phyloP scores from a whole-genome alignment of 2,329 filamentous ascomycete species.

The Fusarium brevicatenulatum region DNA sequence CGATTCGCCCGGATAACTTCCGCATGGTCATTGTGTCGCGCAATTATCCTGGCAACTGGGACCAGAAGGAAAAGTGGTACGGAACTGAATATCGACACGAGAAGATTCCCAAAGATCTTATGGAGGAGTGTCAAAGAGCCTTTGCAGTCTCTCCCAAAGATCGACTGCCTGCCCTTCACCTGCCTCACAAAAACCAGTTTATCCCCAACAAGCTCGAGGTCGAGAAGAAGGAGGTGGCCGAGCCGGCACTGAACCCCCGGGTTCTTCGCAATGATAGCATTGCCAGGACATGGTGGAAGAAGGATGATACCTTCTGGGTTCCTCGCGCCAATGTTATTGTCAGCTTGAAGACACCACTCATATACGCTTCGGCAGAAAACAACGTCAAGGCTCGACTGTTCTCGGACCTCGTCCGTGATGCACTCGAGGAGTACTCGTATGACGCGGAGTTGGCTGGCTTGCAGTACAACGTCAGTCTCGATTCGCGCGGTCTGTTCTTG shows the following conservation, averaged over 20 bases:
- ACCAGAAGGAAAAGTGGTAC: conserved; percentile 95
- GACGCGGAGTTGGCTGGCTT: conserved; percentile 94
- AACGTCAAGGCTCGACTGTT: conserved; percentile 82
- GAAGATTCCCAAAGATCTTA: conserved; percentile 79
- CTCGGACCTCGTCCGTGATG: conserved; percentile 87
- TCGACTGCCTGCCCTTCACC: conserved; percentile 77
- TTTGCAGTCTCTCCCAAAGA: conserved; percentile 65
- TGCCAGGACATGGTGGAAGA: conserved; percentile 94
- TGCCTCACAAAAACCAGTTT: conserved; percentile 95
- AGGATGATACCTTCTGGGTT: conserved; percentile 98
- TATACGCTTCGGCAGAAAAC: conserved; percentile 82
- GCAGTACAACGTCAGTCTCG: conserved; percentile 80
- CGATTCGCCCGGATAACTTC: conserved; percentile 88
- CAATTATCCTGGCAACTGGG: conserved; percentile 84
- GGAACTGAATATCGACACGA: conserved; percentile 92
- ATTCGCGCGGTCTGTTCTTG: conserved; percentile 78
- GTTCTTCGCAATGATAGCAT: conserved; percentile 86
- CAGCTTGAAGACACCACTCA: conserved; percentile 80
- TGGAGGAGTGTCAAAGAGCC: conserved; percentile 75
- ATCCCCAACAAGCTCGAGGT: conserved; percentile 94
- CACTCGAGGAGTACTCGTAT: conserved; percentile 91
- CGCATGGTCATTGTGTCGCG: conserved; percentile 84
- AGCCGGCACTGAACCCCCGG: conserved; percentile 77
- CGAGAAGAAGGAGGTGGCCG: conserved; percentile 88
- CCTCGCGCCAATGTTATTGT: conserved; percentile 91